phyloP scores from a whole-genome alignment of 2,329 filamentous ascomycete species.

The Aspergillus sp. region DNA sequence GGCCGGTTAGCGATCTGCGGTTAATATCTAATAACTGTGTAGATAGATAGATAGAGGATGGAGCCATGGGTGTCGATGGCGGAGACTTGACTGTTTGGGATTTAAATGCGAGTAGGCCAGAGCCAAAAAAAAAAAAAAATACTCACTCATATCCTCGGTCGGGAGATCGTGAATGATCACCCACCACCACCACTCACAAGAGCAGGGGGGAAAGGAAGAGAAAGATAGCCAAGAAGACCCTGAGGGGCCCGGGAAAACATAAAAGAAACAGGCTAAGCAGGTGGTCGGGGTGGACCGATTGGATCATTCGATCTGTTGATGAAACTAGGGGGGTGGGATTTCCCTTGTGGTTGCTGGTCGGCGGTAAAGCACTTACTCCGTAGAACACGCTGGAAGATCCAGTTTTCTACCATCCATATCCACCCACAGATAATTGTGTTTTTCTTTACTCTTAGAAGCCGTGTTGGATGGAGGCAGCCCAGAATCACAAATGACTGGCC shows the following conservation, averaged over 20 bases:
- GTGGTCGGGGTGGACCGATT: slow-evolving; percentile 11
- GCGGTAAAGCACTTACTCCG: neutral
- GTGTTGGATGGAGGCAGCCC: too few relatives aligned
- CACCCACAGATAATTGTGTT: too few relatives aligned
- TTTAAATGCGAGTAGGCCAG: too few relatives aligned
- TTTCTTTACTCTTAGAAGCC: too few relatives aligned
- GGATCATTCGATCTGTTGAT: slow-evolving; percentile 18
- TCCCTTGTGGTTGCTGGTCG: neutral
- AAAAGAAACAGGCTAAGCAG: neutral
- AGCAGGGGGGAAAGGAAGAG: too few relatives aligned
- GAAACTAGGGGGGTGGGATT: slow-evolving; percentile 15
- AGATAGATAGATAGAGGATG: neutral
- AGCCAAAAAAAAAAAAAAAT: neutral
- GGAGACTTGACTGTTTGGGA: neutral
- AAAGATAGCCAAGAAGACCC: slow-evolving; percentile 1
- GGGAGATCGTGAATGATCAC: neutral
- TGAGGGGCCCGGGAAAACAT: slow-evolving; percentile 1
- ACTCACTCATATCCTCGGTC: neutral
- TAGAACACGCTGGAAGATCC: slow-evolving; percentile 8
- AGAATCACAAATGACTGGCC: too few relatives aligned
- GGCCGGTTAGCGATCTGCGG: neutral
- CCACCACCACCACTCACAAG: neutral
- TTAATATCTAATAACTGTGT: neutral
- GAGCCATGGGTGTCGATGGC: neutral
- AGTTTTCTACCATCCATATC: too few relatives aligned